Conservation (phyloP, 2,329 filamentous ascomycete genomes). For the Purpureocillium lavendulum region DNA sequence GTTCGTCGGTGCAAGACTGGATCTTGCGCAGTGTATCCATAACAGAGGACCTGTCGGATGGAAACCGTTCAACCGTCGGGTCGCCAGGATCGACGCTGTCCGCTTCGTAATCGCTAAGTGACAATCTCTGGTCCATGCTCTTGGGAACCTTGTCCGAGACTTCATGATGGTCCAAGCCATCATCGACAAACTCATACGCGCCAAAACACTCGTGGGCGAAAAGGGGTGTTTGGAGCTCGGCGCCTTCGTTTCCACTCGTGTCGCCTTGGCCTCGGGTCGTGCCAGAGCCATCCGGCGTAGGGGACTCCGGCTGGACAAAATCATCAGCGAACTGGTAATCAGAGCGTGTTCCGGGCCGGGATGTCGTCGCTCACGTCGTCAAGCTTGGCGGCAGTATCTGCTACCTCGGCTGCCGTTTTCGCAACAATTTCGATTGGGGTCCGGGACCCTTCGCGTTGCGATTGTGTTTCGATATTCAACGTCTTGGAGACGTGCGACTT, state of each 20-base stretch:
- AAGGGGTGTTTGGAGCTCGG: constrained; percentile 25
- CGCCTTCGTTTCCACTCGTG: constrained; percentile 6
- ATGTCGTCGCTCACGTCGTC: constrained; percentile 17
- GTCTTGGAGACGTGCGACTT: constrained; percentile 4
- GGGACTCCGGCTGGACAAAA: constrained; percentile 9
- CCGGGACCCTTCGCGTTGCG: constrained; percentile 15
- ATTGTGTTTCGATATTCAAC: constrained; percentile 15
- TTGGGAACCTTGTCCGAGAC: constrained; percentile 10
- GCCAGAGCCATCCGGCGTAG: constrained; percentile 1
- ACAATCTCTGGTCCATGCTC: constrained; percentile 8
- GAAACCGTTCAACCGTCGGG: constrained; percentile 39
- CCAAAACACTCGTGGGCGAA: constrained; percentile 40
- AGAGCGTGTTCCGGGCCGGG: constrained; percentile 3
- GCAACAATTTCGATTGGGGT: constrained; percentile 33
- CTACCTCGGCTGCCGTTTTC: constrained; percentile 34
- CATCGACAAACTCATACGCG: constrained; percentile 26
- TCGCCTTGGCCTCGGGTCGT: constrained; percentile 1
- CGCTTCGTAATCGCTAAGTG: constrained; percentile 10
- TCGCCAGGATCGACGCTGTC: constrained; percentile 30
- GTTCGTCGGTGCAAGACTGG: constrained; percentile 32
- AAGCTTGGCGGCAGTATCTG: constrained; percentile 29
- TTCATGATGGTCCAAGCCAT: constrained; percentile 19
- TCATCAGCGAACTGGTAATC: constrained; percentile 9
- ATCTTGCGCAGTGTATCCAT: constrained; percentile 37
- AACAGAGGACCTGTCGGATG: constrained; percentile 34